Conservation (phyloP, 2,329 filamentous ascomycete genomes). For the Metarhizium sp. region DNA sequence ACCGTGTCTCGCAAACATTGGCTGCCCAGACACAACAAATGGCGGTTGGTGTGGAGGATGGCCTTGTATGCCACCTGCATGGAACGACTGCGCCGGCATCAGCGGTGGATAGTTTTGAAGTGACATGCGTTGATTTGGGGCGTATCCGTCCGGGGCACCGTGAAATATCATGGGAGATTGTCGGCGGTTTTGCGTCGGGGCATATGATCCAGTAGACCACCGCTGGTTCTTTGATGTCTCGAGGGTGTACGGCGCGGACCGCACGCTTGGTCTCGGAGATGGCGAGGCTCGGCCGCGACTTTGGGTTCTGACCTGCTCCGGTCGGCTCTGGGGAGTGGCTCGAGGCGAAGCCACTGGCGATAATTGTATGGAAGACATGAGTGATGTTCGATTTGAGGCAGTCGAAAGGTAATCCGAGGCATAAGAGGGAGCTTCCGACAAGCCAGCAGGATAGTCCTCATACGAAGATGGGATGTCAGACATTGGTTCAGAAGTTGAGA, state of each 20-base stretch:
- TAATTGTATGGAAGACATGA: slow-evolving; percentile 61
- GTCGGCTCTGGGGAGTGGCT: slow-evolving; percentile 50
- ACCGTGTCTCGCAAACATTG: slow-evolving; percentile 43
- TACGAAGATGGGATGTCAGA: slow-evolving; percentile 62
- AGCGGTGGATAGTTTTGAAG: slow-evolving; percentile 23
- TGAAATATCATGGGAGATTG: slow-evolving; percentile 55
- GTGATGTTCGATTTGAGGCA: slow-evolving; percentile 54
- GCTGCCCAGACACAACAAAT: slow-evolving; percentile 43
- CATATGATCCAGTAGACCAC: slow-evolving; percentile 71
- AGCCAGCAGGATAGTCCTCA: slow-evolving; percentile 58
- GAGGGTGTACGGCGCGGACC: slow-evolving; percentile 62
- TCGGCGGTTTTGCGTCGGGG: slow-evolving; percentile 43
- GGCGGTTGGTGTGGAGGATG: slow-evolving; percentile 21
- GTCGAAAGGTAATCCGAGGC: slow-evolving; percentile 56
- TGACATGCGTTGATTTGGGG: slow-evolving; percentile 45
- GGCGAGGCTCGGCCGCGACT: slow-evolving; percentile 64
- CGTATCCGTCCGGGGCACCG: slow-evolving; percentile 49
- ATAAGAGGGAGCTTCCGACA: slow-evolving; percentile 60
- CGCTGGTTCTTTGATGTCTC: slow-evolving; percentile 60
- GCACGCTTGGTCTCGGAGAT: slow-evolving; percentile 57
- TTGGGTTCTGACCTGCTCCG: slow-evolving; percentile 52
- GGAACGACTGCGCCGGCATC: slow-evolving; percentile 33
- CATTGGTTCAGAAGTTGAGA: slow-evolving; percentile 56
- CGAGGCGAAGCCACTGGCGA: slow-evolving; percentile 65
- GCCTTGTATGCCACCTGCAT: slow-evolving; percentile 43